Conservation (phyloP, 495 filamentous ascomycete species). For the Trichocladium antarcticum region DNA sequence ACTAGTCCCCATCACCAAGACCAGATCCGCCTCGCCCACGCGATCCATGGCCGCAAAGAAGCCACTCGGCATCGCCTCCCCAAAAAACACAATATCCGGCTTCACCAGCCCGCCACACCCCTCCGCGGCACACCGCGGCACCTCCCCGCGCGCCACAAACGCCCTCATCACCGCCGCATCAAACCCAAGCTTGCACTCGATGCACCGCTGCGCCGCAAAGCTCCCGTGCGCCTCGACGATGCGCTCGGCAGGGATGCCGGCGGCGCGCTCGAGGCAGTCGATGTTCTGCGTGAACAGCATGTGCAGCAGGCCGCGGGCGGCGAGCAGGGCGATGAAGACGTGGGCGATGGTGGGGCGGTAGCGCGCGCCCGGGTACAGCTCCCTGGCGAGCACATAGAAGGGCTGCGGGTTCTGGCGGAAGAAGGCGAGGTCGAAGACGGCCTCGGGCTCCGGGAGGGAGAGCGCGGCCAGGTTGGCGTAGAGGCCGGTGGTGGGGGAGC, state of each 20-base stretch:
- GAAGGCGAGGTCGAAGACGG: slow-evolving; percentile 76
- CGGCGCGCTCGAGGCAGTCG: slow-evolving; percentile 81
- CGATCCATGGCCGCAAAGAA: slow-evolving; percentile 54
- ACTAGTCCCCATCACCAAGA: slow-evolving; percentile 87
- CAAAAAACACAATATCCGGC: slow-evolving; percentile 96
- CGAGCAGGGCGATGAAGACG: slow-evolving; percentile 63
- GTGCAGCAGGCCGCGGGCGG: slow-evolving; percentile 63
- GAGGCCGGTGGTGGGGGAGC: slow-evolving; percentile 62
- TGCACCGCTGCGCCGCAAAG: slow-evolving; percentile 81
- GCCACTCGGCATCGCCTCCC: slow-evolving; percentile 53
- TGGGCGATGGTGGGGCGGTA: slow-evolving; percentile 81
- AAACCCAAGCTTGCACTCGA: slow-evolving; percentile 67
- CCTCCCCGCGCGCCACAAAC: slow-evolving; percentile 47
- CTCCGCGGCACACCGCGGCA: slow-evolving; percentile 50
- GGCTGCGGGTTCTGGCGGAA: slow-evolving; percentile 76
- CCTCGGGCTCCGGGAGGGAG: slow-evolving; percentile 68
- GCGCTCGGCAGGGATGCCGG: slow-evolving; percentile 67
- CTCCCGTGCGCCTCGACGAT: slow-evolving; percentile 93
- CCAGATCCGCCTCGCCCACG: slow-evolving; percentile 58
- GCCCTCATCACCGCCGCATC: slow-evolving; percentile 62
- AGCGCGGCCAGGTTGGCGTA: slow-evolving; percentile 78
- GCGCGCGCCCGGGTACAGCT: slow-evolving; percentile 76
- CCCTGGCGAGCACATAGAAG: slow-evolving; percentile 83
- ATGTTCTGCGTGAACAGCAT: slow-evolving; percentile 97
- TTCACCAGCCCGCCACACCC: slow-evolving; percentile 75